Evolutionary conservation across 2,329 filamentous ascomycete genomes (phyloP), one percentile per base, ranked within the genome.

Genomic region (Hymenoscyphus fructigenus): DNA sequence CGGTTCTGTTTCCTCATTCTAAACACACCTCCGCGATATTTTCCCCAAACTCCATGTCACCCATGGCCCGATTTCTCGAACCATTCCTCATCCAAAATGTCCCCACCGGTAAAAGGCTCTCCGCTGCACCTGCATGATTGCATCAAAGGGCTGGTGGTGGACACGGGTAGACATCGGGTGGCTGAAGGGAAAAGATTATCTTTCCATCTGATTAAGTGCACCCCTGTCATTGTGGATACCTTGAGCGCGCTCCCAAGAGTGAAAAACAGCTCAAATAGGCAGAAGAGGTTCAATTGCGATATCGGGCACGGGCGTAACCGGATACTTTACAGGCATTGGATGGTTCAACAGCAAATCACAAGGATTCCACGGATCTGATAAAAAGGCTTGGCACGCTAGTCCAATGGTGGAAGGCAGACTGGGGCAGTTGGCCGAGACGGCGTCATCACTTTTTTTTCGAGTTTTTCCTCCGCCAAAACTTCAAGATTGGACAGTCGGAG

Each of bases 331-430:
- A 36, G 34, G 34, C 9, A 36, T 36, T 36, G 44, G 44, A 23
- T 10, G 20, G 44, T 23, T 12, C 44, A 26, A 10, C 44, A 50
- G 44, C 44, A 26, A 50, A 50, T 50, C 14, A 29, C 44, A 12
- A 28, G 50, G 15, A 47, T 38, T 29, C 44, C 15, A 23, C 58
- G 61, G 65, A 70, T 70, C 69, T 63, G 69, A 70, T 70, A 70
- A 70, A 64, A 64, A 57, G 32, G 28, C 67, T 69, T 70, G 67
- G 67, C 67, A 57, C 7, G 41, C 38, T 58, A 57, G 41, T 38
- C 59, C 29, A 3, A 20, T n/a, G 26, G 26, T 53, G 59, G 59
- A 53, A 60, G 44, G 44, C 53, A 15, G 29, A 57, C 53, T 32
- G 26, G 53, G 53, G 26, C 14, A 17, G 53, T 15, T 14, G 57